These are phyloP conservation scores for Botrytis galanthina DNA, from an alignment of 2,329 filamentous ascomycete species.

Conservation along the genomic window DNA sequence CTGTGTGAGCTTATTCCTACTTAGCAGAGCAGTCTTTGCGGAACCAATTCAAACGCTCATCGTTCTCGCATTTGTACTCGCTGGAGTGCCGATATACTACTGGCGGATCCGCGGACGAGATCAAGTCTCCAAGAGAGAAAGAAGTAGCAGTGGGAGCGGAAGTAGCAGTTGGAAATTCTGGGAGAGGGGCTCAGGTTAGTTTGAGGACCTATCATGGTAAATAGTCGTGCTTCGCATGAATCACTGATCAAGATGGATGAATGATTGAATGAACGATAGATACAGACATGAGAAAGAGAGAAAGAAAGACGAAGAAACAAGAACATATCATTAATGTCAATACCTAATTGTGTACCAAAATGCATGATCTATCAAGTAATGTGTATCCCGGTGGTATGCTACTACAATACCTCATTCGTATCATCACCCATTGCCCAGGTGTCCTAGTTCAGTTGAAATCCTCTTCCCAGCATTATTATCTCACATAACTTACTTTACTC, in stretches of 20 bases:
- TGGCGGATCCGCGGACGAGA: constrained; percentile 74
- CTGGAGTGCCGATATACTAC: constrained; percentile 84
- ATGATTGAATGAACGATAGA: not conserved
- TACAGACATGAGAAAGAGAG: not conserved
- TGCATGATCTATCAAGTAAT: not conserved
- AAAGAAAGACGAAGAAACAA: not conserved
- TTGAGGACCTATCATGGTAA: not conserved
- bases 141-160: constrained; percentile 40
- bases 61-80: constrained; percentile 79
- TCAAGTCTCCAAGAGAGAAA: constrained; percentile 47
- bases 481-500: not conserved
- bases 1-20: constrained; percentile 90
- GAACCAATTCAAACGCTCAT: constrained; percentile 87
- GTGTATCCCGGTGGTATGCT: not conserved
- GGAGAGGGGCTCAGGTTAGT: constrained; percentile 37
- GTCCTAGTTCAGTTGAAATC: not conserved
- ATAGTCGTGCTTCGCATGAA: not conserved
- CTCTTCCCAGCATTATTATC: not conserved
- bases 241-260: not conserved
- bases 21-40: constrained; percentile 84
- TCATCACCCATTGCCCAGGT: not conserved
- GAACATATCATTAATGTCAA: not conserved
- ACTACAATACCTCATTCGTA: not conserved
- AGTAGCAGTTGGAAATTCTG: constrained; percentile 61
- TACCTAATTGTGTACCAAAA: not conserved